Evolutionary conservation across 192 early-diverging fungal species (phyloP), one percentile per base, ranked within the genome.

Genomic region (Helicostylum pulchrum): DNA sequence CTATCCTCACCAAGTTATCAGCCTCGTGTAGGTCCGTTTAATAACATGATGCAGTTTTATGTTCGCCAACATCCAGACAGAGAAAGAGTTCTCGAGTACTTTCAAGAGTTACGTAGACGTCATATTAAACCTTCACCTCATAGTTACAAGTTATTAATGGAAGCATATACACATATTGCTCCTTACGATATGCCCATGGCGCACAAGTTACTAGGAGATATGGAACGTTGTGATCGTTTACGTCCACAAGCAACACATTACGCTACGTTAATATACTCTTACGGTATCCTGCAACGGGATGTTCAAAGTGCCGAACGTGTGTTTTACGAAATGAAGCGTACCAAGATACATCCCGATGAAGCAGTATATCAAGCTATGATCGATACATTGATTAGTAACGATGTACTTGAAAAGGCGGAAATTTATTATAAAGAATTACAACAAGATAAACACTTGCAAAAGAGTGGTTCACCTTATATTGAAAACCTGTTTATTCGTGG

Each of bases 31-130:
- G 81, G 75, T 20, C 79, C 79, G 0, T 82, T 78, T 46, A 85
- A 85, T 65, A 66, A 78, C 48, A 83, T 85, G 81, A 85, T 85
- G 20, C 83, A 85, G 62, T 85, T 83, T 52, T 83, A 85, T 60
- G 78, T 79, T 1, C 80, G 81, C 9, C 79, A 85, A 45, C 70
- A 79, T 48, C 76, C 65, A 21, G 69, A 81, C 53, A 80, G 83
- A 19, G 60, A 71, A 15, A 73, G 68, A 0, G 81, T 74, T 8
- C 60, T 85, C 19, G 58, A 75, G 7, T 85, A 78, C 64, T 85
- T 78, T 62, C 67, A 70, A 0, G 67, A 78, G 43, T 73, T 79
- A 63, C 54, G 67, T 19, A 51, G 57, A 10, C 70, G 71, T 23
- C 68, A 73, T 31, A 63, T 82, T 15, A 64, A 68, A 21, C 81